Base-by-base conservation (phyloP, 2,329 filamentous ascomycete species). In the Orbilia ellipsospora region DNA sequence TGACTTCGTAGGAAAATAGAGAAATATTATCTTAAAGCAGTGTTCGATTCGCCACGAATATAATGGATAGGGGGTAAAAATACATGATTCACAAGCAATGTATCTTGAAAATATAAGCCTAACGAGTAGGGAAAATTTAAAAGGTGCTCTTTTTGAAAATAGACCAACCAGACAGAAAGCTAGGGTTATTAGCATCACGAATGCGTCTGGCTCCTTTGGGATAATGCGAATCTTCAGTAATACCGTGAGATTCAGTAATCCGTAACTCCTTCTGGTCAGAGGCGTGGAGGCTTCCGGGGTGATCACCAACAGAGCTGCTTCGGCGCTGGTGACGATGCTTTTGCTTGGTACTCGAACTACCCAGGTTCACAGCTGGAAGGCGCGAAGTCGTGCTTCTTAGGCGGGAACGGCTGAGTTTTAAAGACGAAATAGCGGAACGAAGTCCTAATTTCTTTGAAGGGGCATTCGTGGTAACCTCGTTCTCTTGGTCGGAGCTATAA, bases 121-220 rank as follows among this genome's bases (percentile, higher is more conserved):
- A 48, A 18, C 13, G 16, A 48, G 8, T n/a, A 23, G 20, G 12
- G 36, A 20, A 45, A 15, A 1, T 36, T 36, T 57, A 67, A 15
- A 67, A 59, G 1, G 56, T 45, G 18, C 63, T 7, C 20, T 74
- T 74, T 15, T 36, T 59, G 18, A 74, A 74, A 13, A 67, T 45
- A 18, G 62, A 57, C 63, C 62, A 74, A n/a, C 51, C 40, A 12
- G 56, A 42, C 3, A 74, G 40, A 31, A 63, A 68, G 1, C 57
- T 28, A 12, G 51, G 12, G 8, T 20, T 18, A 16, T 26, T 20
- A 15, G 40, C 26, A 2, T 50, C 31, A 10, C 31, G 31, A 31
- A 40, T 12, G 10, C 16, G 13, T 5, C n/a, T 15, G n/a, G 15
- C 42, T 15, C 28, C n/a, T 26, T 55, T 10, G 15, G 26, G 4